Evolutionary conservation across 352 stramenopile species (phyloP), one percentile per base, ranked within the genome.

Genomic region (Globisporangium acanthophoron): DNA sequence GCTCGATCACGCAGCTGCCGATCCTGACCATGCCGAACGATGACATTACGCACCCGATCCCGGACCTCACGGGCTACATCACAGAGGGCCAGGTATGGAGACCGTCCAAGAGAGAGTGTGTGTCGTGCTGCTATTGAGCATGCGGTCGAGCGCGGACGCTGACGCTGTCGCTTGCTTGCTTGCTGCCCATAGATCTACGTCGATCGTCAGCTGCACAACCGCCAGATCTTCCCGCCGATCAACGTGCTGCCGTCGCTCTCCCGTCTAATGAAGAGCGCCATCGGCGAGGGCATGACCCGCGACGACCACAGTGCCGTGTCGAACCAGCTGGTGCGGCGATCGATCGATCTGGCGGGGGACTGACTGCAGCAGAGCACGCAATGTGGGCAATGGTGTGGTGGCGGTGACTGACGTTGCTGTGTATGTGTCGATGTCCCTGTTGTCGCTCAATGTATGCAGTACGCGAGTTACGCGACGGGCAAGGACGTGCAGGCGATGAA

Each of bases 401-500:
- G 2, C 35, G 12, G 35, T 3, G 35, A 20, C 37, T 51, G n/a
- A 56, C 37, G 16, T 65, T 21, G 62, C 13, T 31, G 20, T 46
- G 24, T 27, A 27, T 27, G 24, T 27, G 24, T 27, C 24, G 24
- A 27, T 27, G 24, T 27, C 24, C 24, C 24, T 27, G 24, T 27
- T 1, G 24, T 41, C 57, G 50, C 5, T 49, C 57, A 59, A 43
- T 59, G 58, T 44, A 40, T 43, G 44, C 50, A 89, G 81, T 94
- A 92, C 69, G 82, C 83, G 35, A 92, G 83, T 79, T 94, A 94
- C 59, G 80, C 82, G 44, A 90, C 82, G 8, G 83, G 82, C 59
- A 99, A 99, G 89, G 97, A 99, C 81, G 97, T 99, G 44, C 89
- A 99, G 78, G 97, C 97, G 60, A 99, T 99, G 97, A 99, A 99